Base-by-base conservation (phyloP, 2,329 filamentous ascomycete species). In the Fusarium albidum region DNA sequence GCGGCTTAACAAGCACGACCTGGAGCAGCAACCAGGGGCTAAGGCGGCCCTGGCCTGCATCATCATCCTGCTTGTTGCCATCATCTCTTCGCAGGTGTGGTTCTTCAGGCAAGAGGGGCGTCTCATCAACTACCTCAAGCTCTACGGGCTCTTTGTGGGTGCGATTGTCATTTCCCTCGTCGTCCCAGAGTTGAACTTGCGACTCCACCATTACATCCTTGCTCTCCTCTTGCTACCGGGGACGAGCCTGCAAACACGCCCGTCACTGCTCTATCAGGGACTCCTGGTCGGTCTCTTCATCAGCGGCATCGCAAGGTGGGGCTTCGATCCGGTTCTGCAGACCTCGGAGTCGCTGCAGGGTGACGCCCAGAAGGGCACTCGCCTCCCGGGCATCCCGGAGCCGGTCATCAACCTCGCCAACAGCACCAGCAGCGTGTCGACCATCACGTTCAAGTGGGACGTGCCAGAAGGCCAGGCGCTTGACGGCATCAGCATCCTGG, bases 141-240 rank as follows among this genome's bases (percentile, higher is more conserved):
- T 96, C 15, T 97, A 97, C 71, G 82, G 79, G 17, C 77, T 90
- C 5, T 84, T 96, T 59, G 75, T 85, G 3, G 69, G 77, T 3
- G 80, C 79, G n/a, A 84, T 98, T 29, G 68, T 95, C 26, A 75
- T 92, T 42, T 82, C 90, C 28, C 79, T 96, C 11, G 76, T 83
- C 1, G 75, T 96, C 6, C 94, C 94, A 0, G 84, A 86, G 8
- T 84, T 96, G 44, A 89, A 87, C 57, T 81, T 99, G 42, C 87
- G 95, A 28, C 92, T 99, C 50, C 95, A 99, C 70, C 95, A 99
- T 72, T 99, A 98, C 70, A 91, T 98, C 60, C 80, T 98, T 5
- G 92, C 88, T 2, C 82, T 99, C 12, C 79, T 98, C 0, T 82
- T 99, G 1, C 82, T 98, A 6, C 92, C 93, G 0, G 95, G 93